These are phyloP conservation scores for Penicillium corylophilum DNA, from an alignment of 2,329 filamentous ascomycete genomes.

Conservation along the genomic window DNA sequence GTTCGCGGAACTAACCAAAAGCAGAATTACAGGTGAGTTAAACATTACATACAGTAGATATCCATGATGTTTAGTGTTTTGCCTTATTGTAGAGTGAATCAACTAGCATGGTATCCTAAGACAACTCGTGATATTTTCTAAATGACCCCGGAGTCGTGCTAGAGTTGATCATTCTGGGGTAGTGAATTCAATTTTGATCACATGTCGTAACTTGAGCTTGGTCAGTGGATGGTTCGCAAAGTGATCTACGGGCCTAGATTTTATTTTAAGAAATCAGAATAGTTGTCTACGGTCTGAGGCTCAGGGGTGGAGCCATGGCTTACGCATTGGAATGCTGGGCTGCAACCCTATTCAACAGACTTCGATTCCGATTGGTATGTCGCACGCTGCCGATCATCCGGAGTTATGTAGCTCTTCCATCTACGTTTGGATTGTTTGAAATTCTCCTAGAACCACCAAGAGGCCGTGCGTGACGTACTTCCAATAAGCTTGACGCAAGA, in stretches of 20 bases:
- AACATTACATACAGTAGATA: neutral
- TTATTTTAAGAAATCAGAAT: neutral
- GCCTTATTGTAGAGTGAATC: neutral
- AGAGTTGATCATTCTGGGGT: neutral
- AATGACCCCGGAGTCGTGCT: neutral
- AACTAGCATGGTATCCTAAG: neutral
- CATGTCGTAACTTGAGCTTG: neutral
- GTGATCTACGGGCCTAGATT: neutral
- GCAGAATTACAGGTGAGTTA: neutral
- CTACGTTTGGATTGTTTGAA: neutral
- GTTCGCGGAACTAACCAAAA: neutral
- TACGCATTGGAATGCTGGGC: neutral
- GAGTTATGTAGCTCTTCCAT: neutral
- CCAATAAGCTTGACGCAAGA: neutral
- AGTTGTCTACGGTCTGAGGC: neutral
- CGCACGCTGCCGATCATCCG: neutral
- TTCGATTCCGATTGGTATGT: neutral
- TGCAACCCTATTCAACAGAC: neutral
- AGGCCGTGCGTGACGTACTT: neutral
- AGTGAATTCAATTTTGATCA: neutral
- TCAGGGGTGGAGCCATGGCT: neutral
- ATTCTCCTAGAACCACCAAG: neutral
- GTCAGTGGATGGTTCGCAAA: neutral
- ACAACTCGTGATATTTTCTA: neutral
- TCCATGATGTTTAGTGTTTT: neutral